phyloP scores from a whole-genome alignment of 2,329 filamentous ascomycete species.

The Xylaria hypoxylon region DNA sequence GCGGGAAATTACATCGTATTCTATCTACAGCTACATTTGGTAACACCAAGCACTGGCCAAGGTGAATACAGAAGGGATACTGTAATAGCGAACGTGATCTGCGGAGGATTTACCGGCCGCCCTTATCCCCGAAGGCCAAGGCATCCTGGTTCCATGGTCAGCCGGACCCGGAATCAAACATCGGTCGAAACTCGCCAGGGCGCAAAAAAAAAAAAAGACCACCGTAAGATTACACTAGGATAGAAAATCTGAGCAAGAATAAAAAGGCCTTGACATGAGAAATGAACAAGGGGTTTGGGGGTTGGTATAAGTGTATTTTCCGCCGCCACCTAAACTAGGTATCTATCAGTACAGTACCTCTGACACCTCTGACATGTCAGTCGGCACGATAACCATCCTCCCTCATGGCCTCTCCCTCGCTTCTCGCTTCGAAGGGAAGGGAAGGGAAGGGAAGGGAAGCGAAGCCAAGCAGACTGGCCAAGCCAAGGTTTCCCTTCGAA shows the following conservation, averaged over 20 bases:
- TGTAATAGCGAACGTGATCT: neutral
- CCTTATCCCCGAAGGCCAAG: neutral
- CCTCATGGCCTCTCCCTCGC: too few relatives aligned
- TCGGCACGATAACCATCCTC: neutral
- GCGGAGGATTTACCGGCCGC: conserved; percentile 10
- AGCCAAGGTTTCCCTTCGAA: neutral
- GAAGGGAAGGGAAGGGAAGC: too few relatives aligned
- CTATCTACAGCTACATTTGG: neutral
- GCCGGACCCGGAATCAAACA: conserved; percentile 17
- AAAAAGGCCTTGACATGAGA: conserved; percentile 17
- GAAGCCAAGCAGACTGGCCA: too few relatives aligned
- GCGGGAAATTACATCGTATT: conserved; percentile 31
- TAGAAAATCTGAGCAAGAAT: neutral
- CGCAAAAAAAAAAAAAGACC: neutral
- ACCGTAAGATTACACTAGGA: conserved; percentile 2
- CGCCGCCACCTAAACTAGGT: conserved; percentile 27
- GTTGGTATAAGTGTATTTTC: conserved; percentile 19
- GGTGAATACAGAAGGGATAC: neutral
- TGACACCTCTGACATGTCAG: conserved; percentile 10
- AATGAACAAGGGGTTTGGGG: conserved; percentile 22
- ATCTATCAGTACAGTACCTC: too few relatives aligned
- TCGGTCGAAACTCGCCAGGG: conserved; percentile 21
- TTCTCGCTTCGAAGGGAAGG: too few relatives aligned
- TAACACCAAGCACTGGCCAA: too few relatives aligned
- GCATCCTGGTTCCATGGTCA: neutral